Base-by-base conservation (phyloP, 352 stramenopile genomes). In the Phytopythium oedochilum region DNA sequence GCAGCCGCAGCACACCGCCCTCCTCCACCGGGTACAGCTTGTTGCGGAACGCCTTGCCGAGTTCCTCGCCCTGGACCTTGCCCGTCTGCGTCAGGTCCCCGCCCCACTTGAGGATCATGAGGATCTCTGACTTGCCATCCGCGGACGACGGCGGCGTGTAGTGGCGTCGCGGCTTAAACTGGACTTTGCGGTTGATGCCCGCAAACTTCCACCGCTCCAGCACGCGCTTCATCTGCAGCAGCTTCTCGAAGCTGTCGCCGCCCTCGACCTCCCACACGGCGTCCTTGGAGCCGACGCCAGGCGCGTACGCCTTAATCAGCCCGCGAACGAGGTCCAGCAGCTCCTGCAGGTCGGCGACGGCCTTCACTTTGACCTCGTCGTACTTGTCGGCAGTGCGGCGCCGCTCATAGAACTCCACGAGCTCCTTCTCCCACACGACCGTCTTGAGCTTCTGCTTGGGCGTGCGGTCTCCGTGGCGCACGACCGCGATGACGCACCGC, bases 31-130 rank as follows among this genome's bases (percentile, higher is more conserved):
- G 89, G 53, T 96, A 97, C 51, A 97, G 59, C 52, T 76, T 73
- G 59, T 95, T 93, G 56, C 89, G 83, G 58, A 99, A 98, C 15
- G 77, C 75, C 46, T 90, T 89, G 5, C 97, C 97, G 26, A 99
- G 79, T 46, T 87, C 75, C 66, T 98, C 96, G 7, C 96, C 96
- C 65, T 99, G 97, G 31, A 87, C 84, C 61, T 98, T 94, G 36
- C 97, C 97, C n/a, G 97, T 83, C 57, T 98, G 96, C 1, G 97
- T 99, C 14, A 99, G 73, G 63, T 99, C 97, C 4, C 97, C 97
- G 55, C 98, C 98, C 97, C 97, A 99, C 72, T 99, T 99, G 6
- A 99, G 73, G 65, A 99, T 99, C 53, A 99, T 89, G n/a, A 98
- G 80, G 9, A 99, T 82, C 68, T 98, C 87, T 2, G 79, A 91